A percentile compares a stretch with the other conserved stretches of the same genome.
These are phyloP conservation scores for Ceratonia siliqua DNA, from an alignment of 306 rosid genomes.

Conservation along the genomic window DNA sequence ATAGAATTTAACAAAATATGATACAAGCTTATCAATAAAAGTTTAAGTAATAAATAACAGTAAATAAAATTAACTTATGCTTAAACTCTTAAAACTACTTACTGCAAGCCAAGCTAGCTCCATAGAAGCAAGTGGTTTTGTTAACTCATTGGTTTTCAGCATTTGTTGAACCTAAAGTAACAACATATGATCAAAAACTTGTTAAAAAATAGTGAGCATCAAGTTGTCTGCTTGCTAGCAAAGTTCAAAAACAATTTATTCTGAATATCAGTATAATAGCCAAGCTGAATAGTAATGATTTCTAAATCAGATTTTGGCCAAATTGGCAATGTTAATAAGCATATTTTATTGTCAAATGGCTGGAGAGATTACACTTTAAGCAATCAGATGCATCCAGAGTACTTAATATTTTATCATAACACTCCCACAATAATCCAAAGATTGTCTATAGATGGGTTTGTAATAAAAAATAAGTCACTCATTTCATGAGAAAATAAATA, in stretches of 20 bases:
- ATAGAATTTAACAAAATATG: background rate
- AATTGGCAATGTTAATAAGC: background rate
- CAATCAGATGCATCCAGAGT: background rate
- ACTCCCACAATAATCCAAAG: background rate
- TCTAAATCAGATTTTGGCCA: background rate
- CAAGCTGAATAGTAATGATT: background rate
- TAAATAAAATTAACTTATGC: background rate
- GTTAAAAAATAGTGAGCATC: background rate
- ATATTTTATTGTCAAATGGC: background rate
- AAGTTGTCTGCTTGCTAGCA: background rate
- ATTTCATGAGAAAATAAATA: background rate
- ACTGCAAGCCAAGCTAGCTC: slow-evolving; percentile 51
- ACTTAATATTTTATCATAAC: background rate
- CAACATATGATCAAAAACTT: background rate
- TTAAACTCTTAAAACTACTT: slow-evolving; percentile 13
- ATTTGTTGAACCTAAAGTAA: slow-evolving; percentile 36
- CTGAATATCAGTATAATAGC: no score
- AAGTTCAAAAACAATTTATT: background rate
- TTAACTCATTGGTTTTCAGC: slow-evolving; percentile 41
- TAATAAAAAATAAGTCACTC: background rate
- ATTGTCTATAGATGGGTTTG: background rate
- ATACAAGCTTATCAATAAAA: background rate
- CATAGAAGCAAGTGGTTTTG: slow-evolving; percentile 38
- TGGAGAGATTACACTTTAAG: background rate
- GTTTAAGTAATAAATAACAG: background rate